Base-by-base conservation (phyloP, 169 alveolate genomes). In the Pseudocohnilembus persalinus region DNA sequence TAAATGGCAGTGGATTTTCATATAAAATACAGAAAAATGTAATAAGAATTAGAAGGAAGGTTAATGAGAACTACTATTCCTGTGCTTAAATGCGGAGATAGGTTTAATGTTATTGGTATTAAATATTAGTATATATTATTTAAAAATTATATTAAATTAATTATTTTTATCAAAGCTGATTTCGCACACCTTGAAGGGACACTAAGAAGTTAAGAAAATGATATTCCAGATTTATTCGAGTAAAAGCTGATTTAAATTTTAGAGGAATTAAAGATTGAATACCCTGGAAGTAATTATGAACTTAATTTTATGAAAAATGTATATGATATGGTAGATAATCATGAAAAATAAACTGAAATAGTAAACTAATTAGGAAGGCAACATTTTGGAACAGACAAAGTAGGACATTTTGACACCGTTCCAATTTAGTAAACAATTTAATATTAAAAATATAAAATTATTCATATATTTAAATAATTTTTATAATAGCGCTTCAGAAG, bases 401-500 rank as follows among this genome's bases (percentile, higher is more conserved):
- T 90, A 1, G 72, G 77, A 49, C 26, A 49, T 11, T 49, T 49
- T 49, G 68, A 20, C 4, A 20, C 20, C 68, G 20, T 49, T 49
- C 68, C 68, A 4, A 11, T 20, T 11, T 11, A 20, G 68, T 49
- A 49, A 49, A 11, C 20, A 11, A 11, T 49, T 20, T 49, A 4
- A 11, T 11, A 11, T 49, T 49, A 49, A 49, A 11, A 49, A 49
- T 11, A 49, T 49, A 49, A 49, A 49, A 4, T 49, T 49, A 4
- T 49, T 11, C 68, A 49, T 20, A 49, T 4, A 49, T 49, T 49
- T 11, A 11, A 4, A 49, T 49, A 11, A 11, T 49, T 49, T 49
- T 49, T n/a, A n/a, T 73, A 16, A 81, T 16, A 79, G 75, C 29
- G 96, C 91, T 28, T 73, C 93, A 63, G 96, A 93, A 81, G 96